Evolutionary conservation across 106 monocot species (phyloP), one percentile per base, ranked within the genome.

Genomic region (Allium fistulosum): DNA sequence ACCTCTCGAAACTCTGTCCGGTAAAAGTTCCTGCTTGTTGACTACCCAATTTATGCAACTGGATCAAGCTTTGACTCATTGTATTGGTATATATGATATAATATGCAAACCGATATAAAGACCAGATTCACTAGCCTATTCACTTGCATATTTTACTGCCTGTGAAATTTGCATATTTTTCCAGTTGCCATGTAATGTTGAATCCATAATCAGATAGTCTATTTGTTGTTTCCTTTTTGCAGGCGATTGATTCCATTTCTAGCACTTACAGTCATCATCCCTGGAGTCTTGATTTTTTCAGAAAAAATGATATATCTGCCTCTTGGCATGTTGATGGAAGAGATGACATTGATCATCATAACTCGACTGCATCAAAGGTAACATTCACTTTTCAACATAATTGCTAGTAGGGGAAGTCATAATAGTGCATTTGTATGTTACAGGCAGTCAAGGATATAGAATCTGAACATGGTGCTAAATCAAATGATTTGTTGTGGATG

Each of bases 231-330:
- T 65, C 48, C 47, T 50, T 48, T 67, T 12, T 51, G 26, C 47
- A 96, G 96, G 71, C 92, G 9, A 80, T 97, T 80, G 96, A 89
- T 72, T 79, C 87, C 17, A 69, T 97, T 62, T 72, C 73, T 76
- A 69, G 62, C 62, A 80, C 71, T 68, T 81, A 72, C 68, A 75
- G 84, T 76, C 88, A 97, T 17, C 62, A 79, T 48, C 82, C 92
- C 15, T 92, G 92, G 96, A 97, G 89, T 86, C 86, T 97, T 75
- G 92, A 97, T 78, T 71, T 73, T 71, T 70, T 89, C 53, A 80
- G 96, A 73, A 87, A 48, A 69, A 84, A 83, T 49, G 66, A 69
- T 71, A 72, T 75, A 7, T 84, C 96, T 55, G 77, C 81, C 68
- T 97, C 96, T 28, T 97, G 96, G 96, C 74, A 80, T 79, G 72